Evolutionary conservation across 805 yeast species (phyloP), one percentile per base, ranked within the genome.

Genomic region (Metschnikowia lochheadii): DNA sequence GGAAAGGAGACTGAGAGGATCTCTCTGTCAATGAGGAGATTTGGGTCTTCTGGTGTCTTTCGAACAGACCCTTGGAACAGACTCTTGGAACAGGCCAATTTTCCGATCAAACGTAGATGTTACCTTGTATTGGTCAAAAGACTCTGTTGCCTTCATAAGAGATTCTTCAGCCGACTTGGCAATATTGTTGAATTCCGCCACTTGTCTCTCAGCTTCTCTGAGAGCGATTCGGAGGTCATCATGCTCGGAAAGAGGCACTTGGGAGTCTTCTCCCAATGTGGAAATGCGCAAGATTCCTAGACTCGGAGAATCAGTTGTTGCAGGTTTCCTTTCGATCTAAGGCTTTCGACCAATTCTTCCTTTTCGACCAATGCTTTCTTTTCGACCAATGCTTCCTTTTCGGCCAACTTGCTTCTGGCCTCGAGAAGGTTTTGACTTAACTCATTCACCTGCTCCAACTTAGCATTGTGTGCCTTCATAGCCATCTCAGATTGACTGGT

Each of bases 141-240:
- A 71, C 18, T 70, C 68, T 29, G 80, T 82, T 52, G 87, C 70
- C 42, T 76, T 72, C 36, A 69, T 66, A 36, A 88, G 70, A 5
- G 90, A 82, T 47, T 78, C 80, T 60, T 88, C 95, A 3, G 89
- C 81, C 13, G 86, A 81, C 46, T 68, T 67, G 0, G 90, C 83
- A 38, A 88, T 75, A n/a, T 70, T 71, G 50, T 83, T 80, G 62
- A 84, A 79, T 56, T 85, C 83, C n/a, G 74, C 74, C 8, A 80
- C 76, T 58, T 78, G 82, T n/a, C 77, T 70, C 55, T 79, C 79
- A 0, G 88, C 80, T 14, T 78, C 69, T 20, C 75, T 78, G 49
- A 85, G 73, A 49, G 84, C 88, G 41, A 74, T 70, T 48, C 76
- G 72, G 7, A 84, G 69, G 50, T 72, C 72, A 33, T 75, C 76